A percentile compares a stretch with the other conserved stretches of the same genome.
These are phyloP conservation scores for Cryptosporidium viatorum DNA, from an alignment of 169 alveolate genomes.

Conservation along the genomic window DNA sequence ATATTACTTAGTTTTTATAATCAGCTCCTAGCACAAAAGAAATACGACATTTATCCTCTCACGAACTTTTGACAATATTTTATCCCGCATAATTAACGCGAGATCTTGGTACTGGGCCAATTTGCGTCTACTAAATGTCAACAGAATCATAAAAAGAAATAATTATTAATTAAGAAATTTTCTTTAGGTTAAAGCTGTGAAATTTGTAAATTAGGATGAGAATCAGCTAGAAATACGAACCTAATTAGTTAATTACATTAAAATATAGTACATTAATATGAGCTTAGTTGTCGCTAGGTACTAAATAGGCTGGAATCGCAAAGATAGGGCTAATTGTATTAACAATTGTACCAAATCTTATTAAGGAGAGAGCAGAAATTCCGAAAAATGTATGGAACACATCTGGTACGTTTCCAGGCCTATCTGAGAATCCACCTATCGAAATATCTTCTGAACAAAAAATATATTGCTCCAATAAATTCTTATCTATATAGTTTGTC, in stretches of 20 bases:
- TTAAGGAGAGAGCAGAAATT: constrained; percentile 92
- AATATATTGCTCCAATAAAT: constrained; percentile 87
- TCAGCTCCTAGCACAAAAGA: neutral
- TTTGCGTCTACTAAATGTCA: constrained; percentile 20
- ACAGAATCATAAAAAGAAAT: neutral
- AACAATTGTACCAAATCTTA: constrained; percentile 61
- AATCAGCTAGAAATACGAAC: neutral
- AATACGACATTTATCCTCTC: constrained; percentile 18
- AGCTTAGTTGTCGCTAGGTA: neutral
- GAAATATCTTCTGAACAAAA: constrained; percentile 87
- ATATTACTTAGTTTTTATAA: neutral
- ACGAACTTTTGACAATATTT: constrained; percentile 7
- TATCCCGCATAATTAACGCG: constrained; percentile 31
- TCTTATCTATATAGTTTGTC: constrained; percentile 82
- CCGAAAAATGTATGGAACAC: constrained; percentile 97
- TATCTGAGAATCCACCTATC: constrained; percentile 94
- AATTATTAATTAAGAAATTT: neutral
- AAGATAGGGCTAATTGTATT: constrained; percentile 39
- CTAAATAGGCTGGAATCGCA: constrained; percentile 20
- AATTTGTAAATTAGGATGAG: neutral
- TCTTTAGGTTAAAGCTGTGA: neutral
- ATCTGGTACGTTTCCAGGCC: constrained; percentile 95
- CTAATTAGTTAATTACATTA: neutral
- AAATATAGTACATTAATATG: neutral
- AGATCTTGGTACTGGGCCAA: constrained; percentile 19